Percentiles rank a stretch among this genome's conserved stretches.
phyloP scores from a whole-genome alignment of 768 basidiomycete species.

The Tulasnella sp. region DNA sequence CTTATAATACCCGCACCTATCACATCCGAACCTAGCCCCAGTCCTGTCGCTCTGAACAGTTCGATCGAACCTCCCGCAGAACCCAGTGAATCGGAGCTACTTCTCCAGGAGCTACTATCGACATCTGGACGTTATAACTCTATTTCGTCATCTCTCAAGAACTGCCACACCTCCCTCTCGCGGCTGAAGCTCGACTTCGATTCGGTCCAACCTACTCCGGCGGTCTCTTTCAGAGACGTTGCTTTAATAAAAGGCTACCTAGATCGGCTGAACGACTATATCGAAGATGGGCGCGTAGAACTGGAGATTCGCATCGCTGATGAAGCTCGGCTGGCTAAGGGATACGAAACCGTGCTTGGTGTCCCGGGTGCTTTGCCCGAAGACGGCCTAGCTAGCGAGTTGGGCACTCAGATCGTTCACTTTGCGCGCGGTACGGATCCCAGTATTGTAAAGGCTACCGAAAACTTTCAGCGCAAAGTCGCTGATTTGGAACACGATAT shows the following conservation, averaged over 20 bases:
- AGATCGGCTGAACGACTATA: conserved; percentile 55
- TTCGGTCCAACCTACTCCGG: conserved; percentile 10
- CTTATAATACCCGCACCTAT: no score
- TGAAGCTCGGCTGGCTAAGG: conserved; percentile 48
- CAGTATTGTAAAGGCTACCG: conserved; percentile 35
- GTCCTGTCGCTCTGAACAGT: no score
- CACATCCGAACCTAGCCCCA: no score
- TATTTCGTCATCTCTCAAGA: conserved; percentile 50
- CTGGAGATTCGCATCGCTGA: conserved; percentile 68
- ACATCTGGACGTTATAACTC: conserved; percentile 39
- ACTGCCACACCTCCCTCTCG: conserved; percentile 56
- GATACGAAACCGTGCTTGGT: conserved; percentile 55
- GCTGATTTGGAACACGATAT: conserved; percentile 69
- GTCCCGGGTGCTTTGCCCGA: conserved; percentile 39
- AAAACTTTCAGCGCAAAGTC: conserved; percentile 45
- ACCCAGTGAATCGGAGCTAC: neutral
- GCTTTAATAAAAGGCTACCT: conserved; percentile 32
- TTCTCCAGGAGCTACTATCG: neutral
- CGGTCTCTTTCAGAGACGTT: neutral
- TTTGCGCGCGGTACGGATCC: conserved; percentile 46
- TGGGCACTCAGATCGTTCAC: conserved; percentile 39
- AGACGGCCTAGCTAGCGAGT: conserved; percentile 24
- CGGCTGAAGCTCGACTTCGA: conserved; percentile 33
- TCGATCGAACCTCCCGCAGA: conserved; percentile 5
- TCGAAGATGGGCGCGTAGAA: conserved; percentile 71